Conservation (phyloP, 1,284 basidiomycete genomes). For the Ceratobasidium sp. region DNA sequence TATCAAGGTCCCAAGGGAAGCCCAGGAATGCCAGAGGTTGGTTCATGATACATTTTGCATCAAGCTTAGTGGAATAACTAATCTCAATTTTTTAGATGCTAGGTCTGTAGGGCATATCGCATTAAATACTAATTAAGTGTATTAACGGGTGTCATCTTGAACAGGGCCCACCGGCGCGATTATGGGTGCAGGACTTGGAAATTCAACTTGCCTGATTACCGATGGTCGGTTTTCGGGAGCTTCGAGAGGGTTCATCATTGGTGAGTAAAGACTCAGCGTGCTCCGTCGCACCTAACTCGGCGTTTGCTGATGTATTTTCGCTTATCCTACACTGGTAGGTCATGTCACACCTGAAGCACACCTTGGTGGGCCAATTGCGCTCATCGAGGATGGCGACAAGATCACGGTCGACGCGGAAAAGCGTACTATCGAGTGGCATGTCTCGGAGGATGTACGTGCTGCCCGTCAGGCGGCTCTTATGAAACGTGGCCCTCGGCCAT, state of each 20-base stretch:
- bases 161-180: conserved; percentile 87
- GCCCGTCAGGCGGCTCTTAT: conserved; percentile 81
- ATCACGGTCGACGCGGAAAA: conserved; percentile 85
- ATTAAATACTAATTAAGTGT: not conserved
- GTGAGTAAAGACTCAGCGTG: conserved; percentile 55
- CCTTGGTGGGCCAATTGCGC: conserved; percentile 93
- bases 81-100: conserved; percentile 49
- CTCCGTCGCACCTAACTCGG: not conserved
- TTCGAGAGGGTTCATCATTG: conserved; percentile 72
- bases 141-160: conserved; percentile 14
- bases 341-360: conserved; percentile 95
- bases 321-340: conserved; percentile 60
- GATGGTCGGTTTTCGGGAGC: conserved; percentile 97
- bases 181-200: conserved; percentile 92
- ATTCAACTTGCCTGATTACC: conserved; percentile 92
- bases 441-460: conserved; percentile 83
- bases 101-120: conserved; percentile 4
- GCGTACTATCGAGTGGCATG: conserved; percentile 84
- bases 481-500: conserved; percentile 67
- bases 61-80: not conserved
- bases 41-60: not conserved
- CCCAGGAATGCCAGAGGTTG: conserved; percentile 95
- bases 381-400: conserved; percentile 91
- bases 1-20: conserved; percentile 98
- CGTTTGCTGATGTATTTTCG: not conserved